These are phyloP conservation scores for Cercospora zeina DNA, from an alignment of 2,329 filamentous ascomycete genomes.

Conservation along the genomic window DNA sequence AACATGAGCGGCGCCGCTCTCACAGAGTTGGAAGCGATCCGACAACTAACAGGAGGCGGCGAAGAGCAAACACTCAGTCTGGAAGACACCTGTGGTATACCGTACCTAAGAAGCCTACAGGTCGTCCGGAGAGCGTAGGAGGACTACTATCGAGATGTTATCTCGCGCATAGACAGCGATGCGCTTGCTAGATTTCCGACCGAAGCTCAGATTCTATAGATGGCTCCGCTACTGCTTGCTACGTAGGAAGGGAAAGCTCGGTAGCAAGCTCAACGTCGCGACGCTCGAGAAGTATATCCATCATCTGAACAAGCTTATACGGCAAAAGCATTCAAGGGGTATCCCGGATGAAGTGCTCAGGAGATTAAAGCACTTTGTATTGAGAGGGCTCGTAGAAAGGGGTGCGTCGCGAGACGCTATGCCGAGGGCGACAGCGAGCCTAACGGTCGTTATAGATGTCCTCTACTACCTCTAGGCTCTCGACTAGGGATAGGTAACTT, in stretches of 20 bases:
- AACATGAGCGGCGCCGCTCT: no score
- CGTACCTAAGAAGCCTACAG: no score
- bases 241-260: neutral
- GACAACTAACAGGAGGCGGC: no score
- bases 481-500: no score
- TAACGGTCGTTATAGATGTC: constrained; percentile 17
- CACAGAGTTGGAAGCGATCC: no score
- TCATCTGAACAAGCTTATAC: neutral
- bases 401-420: neutral
- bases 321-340: neutral
- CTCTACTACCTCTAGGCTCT: constrained; percentile 20
- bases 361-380: neutral
- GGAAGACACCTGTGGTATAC: no score
- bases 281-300: neutral
- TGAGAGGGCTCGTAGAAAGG: neutral
- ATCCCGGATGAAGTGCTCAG: neutral
- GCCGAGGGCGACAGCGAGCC: constrained; percentile 13
- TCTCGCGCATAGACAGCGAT: no score
- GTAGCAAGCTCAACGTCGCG: neutral
- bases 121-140: no score
- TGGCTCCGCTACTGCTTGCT: neutral
- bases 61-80: no score
- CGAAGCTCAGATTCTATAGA: neutral
- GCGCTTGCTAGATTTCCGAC: no score
- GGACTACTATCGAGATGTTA: no score